These are phyloP conservation scores for Colletotrichum spaethianum DNA, from an alignment of 2,329 filamentous ascomycete species.

Conservation along the genomic window DNA sequence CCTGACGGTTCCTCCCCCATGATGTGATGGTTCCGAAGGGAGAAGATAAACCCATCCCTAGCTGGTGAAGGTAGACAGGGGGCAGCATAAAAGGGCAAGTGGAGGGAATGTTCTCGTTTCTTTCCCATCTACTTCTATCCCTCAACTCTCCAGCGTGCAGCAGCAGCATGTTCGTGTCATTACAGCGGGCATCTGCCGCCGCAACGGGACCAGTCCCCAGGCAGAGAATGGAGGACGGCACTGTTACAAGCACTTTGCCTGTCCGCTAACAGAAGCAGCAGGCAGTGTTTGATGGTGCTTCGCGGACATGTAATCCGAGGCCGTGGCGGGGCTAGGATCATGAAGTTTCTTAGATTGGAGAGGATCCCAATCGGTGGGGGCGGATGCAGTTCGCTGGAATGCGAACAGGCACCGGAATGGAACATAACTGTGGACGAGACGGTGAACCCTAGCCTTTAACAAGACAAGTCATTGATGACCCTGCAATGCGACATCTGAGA, in stretches of 20 bases:
- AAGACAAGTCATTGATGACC: not conserved
- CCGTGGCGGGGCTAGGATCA: slow-evolving; percentile 34
- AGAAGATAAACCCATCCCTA: slow-evolving; percentile 3
- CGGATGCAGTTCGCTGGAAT: slow-evolving; percentile 18
- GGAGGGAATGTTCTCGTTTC: slow-evolving; percentile 4
- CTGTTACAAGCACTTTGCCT: not conserved
- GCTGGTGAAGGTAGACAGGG: slow-evolving; percentile 11
- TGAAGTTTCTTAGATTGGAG: slow-evolving; percentile 36
- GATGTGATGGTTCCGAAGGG: slow-evolving; percentile 13
- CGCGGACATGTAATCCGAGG: slow-evolving; percentile 29
- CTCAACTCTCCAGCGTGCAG: not conserved
- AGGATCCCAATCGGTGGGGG: slow-evolving; percentile 26
- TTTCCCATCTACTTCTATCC: not conserved
- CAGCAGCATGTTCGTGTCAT: not conserved
- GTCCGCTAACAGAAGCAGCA: not conserved
- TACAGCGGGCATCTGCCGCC: not conserved
- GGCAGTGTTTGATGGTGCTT: slow-evolving; percentile 21
- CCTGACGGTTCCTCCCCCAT: slow-evolving; percentile 12
- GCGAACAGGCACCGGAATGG: slow-evolving; percentile 2
- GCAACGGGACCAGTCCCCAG: not conserved
- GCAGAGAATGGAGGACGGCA: not conserved
- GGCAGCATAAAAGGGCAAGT: slow-evolving; percentile 10
- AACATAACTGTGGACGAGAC: not conserved
- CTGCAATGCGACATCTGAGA: not conserved
- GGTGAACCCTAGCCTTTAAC: not conserved